These are phyloP conservation scores for Ganoderma lingzhi DNA, from an alignment of 1,284 basidiomycete genomes.

Conservation along the genomic window DNA sequence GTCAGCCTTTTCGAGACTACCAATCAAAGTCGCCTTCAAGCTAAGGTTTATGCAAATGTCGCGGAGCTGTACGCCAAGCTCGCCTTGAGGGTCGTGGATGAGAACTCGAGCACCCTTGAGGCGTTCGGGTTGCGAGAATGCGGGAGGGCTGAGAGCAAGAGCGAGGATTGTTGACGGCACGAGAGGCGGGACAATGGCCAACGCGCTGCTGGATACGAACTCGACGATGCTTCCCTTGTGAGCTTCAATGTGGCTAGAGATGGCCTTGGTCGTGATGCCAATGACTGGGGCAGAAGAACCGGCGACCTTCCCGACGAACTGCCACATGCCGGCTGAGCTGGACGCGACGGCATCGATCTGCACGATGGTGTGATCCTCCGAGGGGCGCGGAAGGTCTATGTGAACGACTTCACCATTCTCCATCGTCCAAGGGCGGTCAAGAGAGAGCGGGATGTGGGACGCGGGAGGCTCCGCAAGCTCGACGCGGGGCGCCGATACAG, in stretches of 20 bases:
- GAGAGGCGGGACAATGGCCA: background rate
- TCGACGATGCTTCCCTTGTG: slow-evolving; percentile 17
- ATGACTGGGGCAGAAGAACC: slow-evolving; percentile 15
- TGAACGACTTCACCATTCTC: slow-evolving; percentile 13
- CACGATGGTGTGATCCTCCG: slow-evolving; percentile 19
- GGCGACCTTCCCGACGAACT: slow-evolving; percentile 9
- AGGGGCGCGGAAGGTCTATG: slow-evolving; percentile 3
- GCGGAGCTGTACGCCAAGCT: background rate
- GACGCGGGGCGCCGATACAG: slow-evolving; percentile 14
- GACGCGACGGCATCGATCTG: slow-evolving; percentile 12
- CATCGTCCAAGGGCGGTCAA: slow-evolving; percentile 15
- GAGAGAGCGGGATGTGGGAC: slow-evolving; percentile 2
- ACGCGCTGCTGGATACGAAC: background rate
- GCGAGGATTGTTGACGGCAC: slow-evolving; percentile 15
- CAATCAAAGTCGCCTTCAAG: background rate
- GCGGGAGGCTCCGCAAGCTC: slow-evolving; percentile 1
- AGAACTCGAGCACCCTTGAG: background rate
- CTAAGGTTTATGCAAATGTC: slow-evolving; percentile 6
- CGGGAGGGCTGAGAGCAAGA: slow-evolving; percentile 11
- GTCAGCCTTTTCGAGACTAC: background rate
- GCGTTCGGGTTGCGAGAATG: slow-evolving; percentile 8
- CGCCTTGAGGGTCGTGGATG: slow-evolving; percentile 5
- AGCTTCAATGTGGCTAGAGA: slow-evolving; percentile 14
- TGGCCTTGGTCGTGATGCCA: slow-evolving; percentile 15
- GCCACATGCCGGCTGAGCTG: slow-evolving; percentile 2